These are phyloP conservation scores for Hortiboletus campestris DNA, from an alignment of 768 basidiomycete species.

Conservation along the genomic window DNA sequence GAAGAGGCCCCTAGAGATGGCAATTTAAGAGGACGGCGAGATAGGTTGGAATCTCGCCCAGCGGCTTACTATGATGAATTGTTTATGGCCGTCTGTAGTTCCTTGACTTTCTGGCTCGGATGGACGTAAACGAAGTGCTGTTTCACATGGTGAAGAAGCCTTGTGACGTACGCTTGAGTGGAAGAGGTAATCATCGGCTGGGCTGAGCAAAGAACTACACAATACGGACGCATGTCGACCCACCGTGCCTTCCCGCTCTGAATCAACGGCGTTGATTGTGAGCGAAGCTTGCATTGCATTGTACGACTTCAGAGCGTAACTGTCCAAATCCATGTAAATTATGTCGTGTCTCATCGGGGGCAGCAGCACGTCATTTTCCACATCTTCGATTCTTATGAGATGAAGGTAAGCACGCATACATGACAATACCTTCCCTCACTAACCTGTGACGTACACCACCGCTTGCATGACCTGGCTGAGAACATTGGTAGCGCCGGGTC, in stretches of 20 bases:
- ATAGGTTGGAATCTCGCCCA: not conserved
- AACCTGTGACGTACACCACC: constrained; percentile 79
- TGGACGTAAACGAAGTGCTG: not conserved
- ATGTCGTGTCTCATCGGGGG: constrained; percentile 61
- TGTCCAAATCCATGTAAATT: constrained; percentile 65
- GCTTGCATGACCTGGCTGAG: constrained; percentile 69
- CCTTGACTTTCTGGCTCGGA: constrained; percentile 47
- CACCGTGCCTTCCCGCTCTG: constrained; percentile 65
- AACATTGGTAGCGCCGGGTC: constrained; percentile 60
- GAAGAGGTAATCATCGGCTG: constrained; percentile 74
- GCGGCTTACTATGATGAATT: constrained; percentile 70
- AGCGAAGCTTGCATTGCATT: constrained; percentile 74
- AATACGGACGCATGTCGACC: constrained; percentile 6
- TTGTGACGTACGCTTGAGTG: constrained; percentile 54
- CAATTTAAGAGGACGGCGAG: not conserved
- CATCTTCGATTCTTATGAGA: constrained; percentile 59
- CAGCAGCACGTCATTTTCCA: constrained; percentile 68
- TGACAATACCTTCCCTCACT: constrained; percentile 15
- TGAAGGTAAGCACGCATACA: not conserved
- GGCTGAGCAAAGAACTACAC: constrained; percentile 7
- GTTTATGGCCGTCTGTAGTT: constrained; percentile 51
- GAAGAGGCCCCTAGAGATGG: constrained; percentile 59
- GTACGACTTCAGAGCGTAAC: constrained; percentile 63
- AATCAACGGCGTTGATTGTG: constrained; percentile 74
- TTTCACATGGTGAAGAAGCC: not conserved